Evolutionary conservation across 371 early-diverging fungal genomes (phyloP).

Genomic region (Lichtheimia ramosa): DNA sequence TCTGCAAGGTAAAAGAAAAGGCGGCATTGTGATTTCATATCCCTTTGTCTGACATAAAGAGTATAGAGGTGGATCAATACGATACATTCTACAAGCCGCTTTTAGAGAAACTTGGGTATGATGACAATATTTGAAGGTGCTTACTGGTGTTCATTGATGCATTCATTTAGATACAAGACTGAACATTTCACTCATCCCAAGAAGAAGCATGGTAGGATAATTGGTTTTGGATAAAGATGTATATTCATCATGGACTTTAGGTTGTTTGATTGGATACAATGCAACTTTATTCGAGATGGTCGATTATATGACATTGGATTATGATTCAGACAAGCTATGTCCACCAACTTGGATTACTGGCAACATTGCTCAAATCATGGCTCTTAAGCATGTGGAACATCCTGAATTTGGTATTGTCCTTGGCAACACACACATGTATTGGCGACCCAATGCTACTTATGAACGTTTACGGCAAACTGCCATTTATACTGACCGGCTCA

Average conservation of each 20-base stretch:
- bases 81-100: slow-evolving; percentile 29
- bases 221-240: not conserved
- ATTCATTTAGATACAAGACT: slow-evolving; percentile 18
- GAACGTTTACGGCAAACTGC: slow-evolving; percentile 54
- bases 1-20: slow-evolving; percentile 42
- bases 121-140: not conserved
- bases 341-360: slow-evolving; percentile 52
- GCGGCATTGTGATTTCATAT: not conserved
- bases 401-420: slow-evolving; percentile 26
- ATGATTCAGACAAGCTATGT: slow-evolving; percentile 37
- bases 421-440: slow-evolving; percentile 53
- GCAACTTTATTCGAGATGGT: slow-evolving; percentile 30
- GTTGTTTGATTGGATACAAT: slow-evolving; percentile 37
- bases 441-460: slow-evolving; percentile 60
- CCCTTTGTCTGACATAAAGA: not conserved
- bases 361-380: slow-evolving; percentile 52
- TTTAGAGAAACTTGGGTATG: slow-evolving; percentile 33
- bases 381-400: slow-evolving; percentile 19
- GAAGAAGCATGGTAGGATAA: slow-evolving; percentile 41
- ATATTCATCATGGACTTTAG: slow-evolving; percentile 4
- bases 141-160: not conserved
- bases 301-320: slow-evolving; percentile 43
- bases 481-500: slow-evolving; percentile 25
- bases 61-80: slow-evolving; percentile 43
- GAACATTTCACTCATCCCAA: slow-evolving; percentile 28